Conservation (phyloP, 495 filamentous ascomycete genomes). For the Articulospora tetracladia region DNA sequence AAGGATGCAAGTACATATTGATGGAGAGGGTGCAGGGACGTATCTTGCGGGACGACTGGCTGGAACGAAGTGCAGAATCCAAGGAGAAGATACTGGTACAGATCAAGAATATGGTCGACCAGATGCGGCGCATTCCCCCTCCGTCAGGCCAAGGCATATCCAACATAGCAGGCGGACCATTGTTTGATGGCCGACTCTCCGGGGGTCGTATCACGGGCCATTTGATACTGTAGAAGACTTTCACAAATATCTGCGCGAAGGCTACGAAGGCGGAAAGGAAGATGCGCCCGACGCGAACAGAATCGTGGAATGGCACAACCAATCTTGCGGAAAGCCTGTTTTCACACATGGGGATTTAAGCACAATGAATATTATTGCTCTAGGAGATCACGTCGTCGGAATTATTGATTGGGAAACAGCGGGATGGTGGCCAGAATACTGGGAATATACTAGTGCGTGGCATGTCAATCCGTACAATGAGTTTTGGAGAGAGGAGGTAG, state of each 20-base stretch:
- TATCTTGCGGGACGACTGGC: slow-evolving; percentile 31
- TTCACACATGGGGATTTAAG: slow-evolving; percentile 34
- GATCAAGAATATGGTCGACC: slow-evolving; percentile 33
- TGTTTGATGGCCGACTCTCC: slow-evolving; percentile 38
- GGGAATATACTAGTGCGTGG: slow-evolving; percentile 44
- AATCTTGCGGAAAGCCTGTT: not conserved
- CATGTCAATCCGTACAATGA: slow-evolving; percentile 45
- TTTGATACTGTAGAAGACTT: slow-evolving; percentile 40
- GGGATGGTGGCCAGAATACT: slow-evolving; percentile 48
- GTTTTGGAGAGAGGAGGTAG: slow-evolving; percentile 44
- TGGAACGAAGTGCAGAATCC: slow-evolving; percentile 32
- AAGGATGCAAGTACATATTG: slow-evolving; percentile 41
- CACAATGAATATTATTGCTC: slow-evolving; percentile 30
- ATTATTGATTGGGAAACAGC: slow-evolving; percentile 52
- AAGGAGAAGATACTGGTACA: slow-evolving; percentile 41
- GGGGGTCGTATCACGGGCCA: slow-evolving; percentile 33
- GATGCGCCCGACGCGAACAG: not conserved
- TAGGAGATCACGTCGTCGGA: slow-evolving; percentile 33
- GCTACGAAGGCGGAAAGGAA: not conserved
- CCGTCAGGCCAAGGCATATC: slow-evolving; percentile 28
- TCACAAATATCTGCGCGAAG: slow-evolving; percentile 23
- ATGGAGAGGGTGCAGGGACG: slow-evolving; percentile 49
- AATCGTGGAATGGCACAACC: slow-evolving; percentile 7
- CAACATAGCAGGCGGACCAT: slow-evolving; percentile 35
- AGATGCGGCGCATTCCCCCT: slow-evolving; percentile 39